phyloP scores from a whole-genome alignment of 2,329 filamentous ascomycete genomes.

The Colletotrichum cereale region DNA sequence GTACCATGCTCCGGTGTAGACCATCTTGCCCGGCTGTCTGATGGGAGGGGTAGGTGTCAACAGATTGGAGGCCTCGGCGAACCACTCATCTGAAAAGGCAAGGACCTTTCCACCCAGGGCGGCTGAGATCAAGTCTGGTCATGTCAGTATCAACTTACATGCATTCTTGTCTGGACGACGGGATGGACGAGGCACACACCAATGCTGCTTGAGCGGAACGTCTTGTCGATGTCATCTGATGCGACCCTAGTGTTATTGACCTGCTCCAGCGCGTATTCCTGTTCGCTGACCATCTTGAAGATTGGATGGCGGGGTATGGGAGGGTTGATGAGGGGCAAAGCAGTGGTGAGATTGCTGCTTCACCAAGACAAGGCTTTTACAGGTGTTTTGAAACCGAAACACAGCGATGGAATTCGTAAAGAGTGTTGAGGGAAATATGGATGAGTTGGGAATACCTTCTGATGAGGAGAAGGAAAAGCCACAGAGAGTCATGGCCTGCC shows the following conservation, averaged over 20 bases:
- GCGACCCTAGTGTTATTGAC: constrained; percentile 63
- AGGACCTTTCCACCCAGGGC: constrained; percentile 73
- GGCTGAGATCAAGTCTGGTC: constrained; percentile 70
- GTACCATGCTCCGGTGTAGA: constrained; percentile 77
- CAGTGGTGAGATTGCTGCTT: neutral
- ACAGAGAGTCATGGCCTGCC: constrained; percentile 19
- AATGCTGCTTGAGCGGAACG: constrained; percentile 72
- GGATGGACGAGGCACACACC: constrained; percentile 58
- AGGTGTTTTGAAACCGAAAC: neutral
- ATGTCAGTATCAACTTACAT: constrained; percentile 5
- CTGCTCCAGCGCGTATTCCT: constrained; percentile 68
- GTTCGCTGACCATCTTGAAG: constrained; percentile 53
- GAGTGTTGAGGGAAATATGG: no score
- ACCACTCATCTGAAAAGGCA: constrained; percentile 77
- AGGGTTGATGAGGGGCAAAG: constrained; percentile 19
- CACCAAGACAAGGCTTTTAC: neutral
- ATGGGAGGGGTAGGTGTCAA: constrained; percentile 74
- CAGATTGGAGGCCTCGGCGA: constrained; percentile 74
- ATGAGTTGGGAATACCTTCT: neutral
- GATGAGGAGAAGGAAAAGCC: constrained; percentile 12
- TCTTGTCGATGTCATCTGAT: constrained; percentile 69
- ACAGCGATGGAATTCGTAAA: neutral
- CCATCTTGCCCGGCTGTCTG: constrained; percentile 75
- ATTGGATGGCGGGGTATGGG: constrained; percentile 8
- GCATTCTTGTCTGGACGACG: neutral